Conservation (phyloP, 805 yeast species). For the Suhomyces xylopsoci region DNA sequence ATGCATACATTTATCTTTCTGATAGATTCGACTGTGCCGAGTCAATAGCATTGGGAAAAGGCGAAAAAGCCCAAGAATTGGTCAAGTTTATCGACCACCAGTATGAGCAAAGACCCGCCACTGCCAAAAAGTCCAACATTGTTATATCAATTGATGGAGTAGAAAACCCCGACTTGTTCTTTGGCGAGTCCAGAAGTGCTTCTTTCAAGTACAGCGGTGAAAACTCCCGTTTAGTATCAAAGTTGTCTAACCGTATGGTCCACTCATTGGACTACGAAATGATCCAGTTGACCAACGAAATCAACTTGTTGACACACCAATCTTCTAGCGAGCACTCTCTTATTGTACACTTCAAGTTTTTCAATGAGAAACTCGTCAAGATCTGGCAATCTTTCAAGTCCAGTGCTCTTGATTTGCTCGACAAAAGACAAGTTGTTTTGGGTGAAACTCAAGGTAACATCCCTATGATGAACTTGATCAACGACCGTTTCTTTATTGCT, state of each 20-base stretch:
- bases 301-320: constrained; percentile 14
- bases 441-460: not conserved
- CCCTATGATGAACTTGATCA: constrained; percentile 26
- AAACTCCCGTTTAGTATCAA: constrained; percentile 13
- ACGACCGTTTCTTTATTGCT: constrained; percentile 46
- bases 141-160: constrained; percentile 43
- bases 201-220: constrained; percentile 17
- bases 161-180: constrained; percentile 29
- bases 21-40: constrained; percentile 43
- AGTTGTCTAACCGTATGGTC: constrained; percentile 17
- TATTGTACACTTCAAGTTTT: constrained; percentile 21
- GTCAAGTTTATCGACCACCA: constrained; percentile 23
- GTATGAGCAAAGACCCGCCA: constrained; percentile 7
- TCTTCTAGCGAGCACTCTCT: constrained; percentile 1
- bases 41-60: constrained; percentile 31
- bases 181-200: constrained; percentile 16
- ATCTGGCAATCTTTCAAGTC: constrained; percentile 36
- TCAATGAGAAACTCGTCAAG: constrained; percentile 28
- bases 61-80: constrained; percentile 20
- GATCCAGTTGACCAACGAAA: constrained; percentile 24
- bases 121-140: constrained; percentile 25
- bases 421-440: constrained; percentile 1
- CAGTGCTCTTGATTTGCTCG: not conserved
- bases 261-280: constrained; percentile 5
- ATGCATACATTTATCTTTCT: constrained; percentile 43